phyloP scores from a whole-genome alignment of 2,329 filamentous ascomycete species.

The Claviceps sp. region DNA sequence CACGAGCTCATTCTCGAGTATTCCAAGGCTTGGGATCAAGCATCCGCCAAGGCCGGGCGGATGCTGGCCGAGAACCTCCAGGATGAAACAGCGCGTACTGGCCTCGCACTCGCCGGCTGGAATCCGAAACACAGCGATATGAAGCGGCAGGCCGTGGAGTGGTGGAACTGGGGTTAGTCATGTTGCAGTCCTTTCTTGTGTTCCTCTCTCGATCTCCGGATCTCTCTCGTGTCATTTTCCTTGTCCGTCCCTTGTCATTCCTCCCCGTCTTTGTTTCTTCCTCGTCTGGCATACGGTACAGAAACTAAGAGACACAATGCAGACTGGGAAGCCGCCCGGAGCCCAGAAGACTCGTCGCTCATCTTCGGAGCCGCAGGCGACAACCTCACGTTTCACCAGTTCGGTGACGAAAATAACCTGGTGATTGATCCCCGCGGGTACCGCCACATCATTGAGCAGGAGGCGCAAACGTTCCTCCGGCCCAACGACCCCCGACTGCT shows the following conservation, averaged over 20 bases:
- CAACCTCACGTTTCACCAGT: constrained; percentile 51
- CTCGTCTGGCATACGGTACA: not conserved
- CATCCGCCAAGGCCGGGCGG: constrained; percentile 39
- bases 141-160: constrained; percentile 46
- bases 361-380: constrained; percentile 41
- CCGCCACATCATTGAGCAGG: constrained; percentile 40
- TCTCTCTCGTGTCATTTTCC: too few relatives aligned
- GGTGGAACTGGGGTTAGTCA: constrained; percentile 29
- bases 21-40: constrained; percentile 29
- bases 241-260: too few relatives aligned
- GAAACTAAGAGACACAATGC: not conserved
- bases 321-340: constrained; percentile 43
- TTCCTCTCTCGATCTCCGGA: not conserved
- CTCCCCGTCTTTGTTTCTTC: too few relatives aligned
- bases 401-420: constrained; percentile 46
- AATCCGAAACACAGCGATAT: constrained; percentile 39
- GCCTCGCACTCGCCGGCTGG: constrained; percentile 47
- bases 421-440: constrained; percentile 50
- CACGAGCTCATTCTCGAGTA: constrained; percentile 34
- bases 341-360: constrained; percentile 42
- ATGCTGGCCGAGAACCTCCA: constrained; percentile 47
- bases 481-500: constrained; percentile 41
- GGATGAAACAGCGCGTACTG: constrained; percentile 46
- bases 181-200: not conserved
- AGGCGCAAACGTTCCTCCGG: constrained; percentile 43